phyloP scores from a whole-genome alignment of 2,329 filamentous ascomycete species.

The Trichoderma atrobrunneum region DNA sequence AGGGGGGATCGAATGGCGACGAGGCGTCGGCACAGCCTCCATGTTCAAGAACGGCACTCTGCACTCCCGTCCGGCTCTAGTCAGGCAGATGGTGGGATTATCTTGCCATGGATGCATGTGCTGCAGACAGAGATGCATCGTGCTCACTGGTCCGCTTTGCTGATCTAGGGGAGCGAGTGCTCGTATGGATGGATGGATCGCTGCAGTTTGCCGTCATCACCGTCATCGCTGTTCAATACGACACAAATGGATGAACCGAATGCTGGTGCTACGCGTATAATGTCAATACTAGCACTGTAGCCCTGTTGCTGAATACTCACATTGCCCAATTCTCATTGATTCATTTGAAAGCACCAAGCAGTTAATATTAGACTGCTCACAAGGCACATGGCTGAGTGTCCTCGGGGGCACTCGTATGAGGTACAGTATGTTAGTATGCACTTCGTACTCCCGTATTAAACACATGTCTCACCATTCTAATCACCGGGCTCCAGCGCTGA shows the following conservation, averaged over 20 bases:
- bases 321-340: neutral
- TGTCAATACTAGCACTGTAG: neutral
- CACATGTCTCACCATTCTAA: conserved; percentile 17
- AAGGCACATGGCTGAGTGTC: neutral
- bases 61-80: neutral
- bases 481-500: conserved; percentile 19
- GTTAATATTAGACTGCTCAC: neutral
- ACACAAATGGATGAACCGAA: neutral
- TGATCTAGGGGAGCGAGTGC: neutral
- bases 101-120: neutral
- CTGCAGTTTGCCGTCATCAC: neutral
- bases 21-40: neutral
- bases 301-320: neutral
- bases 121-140: neutral
- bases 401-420: neutral
- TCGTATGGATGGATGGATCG: neutral
- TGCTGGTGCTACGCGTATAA: neutral
- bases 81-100: neutral
- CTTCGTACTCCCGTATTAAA: conserved; percentile 8
- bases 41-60: neutral
- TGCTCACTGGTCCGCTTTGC: neutral
- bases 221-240: neutral
- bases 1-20: neutral
- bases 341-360: neutral
- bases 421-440: too few relatives aligned